Evolutionary conservation across 2,329 filamentous ascomycete species (phyloP).

Genomic region (Diaporthe sp.): DNA sequence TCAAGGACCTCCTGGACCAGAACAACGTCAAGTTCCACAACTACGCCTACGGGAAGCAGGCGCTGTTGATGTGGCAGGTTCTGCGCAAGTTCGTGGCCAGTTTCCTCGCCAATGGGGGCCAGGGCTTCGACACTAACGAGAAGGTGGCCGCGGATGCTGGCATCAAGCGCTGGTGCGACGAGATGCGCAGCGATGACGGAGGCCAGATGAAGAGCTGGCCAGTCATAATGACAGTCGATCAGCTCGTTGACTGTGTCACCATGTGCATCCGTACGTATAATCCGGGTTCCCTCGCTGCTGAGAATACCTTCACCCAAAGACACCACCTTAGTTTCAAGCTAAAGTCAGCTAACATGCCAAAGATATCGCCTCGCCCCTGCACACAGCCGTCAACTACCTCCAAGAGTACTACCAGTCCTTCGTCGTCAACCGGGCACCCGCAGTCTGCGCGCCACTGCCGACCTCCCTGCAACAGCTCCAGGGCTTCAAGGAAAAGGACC

Average conservation of each 20-base stretch:
- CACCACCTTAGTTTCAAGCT: neutral
- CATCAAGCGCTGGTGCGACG: slow-evolving; percentile 57
- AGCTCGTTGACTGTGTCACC: slow-evolving; percentile 60
- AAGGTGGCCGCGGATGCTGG: slow-evolving; percentile 50
- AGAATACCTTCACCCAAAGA: too few relatives aligned
- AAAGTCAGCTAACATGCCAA: neutral
- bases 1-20: slow-evolving; percentile 49
- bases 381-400: slow-evolving; percentile 66
- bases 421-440: slow-evolving; percentile 59
- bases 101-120: slow-evolving; percentile 49
- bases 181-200: slow-evolving; percentile 53
- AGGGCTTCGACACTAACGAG: slow-evolving; percentile 51
- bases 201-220: slow-evolving; percentile 60
- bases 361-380: slow-evolving; percentile 63
- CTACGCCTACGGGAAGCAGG: slow-evolving; percentile 63
- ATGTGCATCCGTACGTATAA: slow-evolving; percentile 60
- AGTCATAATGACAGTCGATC: slow-evolving; percentile 55
- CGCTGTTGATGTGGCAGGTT: slow-evolving; percentile 59
- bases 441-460: slow-evolving; percentile 54
- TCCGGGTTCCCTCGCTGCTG: neutral
- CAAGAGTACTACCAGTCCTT: slow-evolving; percentile 66
- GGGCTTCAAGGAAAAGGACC: slow-evolving; percentile 50
- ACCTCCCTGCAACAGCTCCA: slow-evolving; percentile 49
- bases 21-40: slow-evolving; percentile 56
- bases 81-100: slow-evolving; percentile 58